Evolutionary conservation across 2,329 filamentous ascomycete species (phyloP).

Genomic region (Ascomycota sp.): DNA sequence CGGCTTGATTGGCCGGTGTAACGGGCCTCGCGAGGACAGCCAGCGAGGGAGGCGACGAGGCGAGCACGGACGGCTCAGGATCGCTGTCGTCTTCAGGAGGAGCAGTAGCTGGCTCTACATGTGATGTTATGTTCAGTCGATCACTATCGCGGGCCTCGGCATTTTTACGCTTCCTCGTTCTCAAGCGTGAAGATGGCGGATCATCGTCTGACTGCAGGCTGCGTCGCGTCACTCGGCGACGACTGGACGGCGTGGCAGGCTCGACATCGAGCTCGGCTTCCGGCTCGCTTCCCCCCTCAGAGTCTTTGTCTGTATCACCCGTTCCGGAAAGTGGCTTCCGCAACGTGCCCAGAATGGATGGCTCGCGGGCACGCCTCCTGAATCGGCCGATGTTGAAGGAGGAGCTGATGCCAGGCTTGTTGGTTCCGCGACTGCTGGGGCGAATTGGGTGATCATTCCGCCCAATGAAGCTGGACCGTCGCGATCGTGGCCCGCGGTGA

Average conservation of each 20-base stretch:
- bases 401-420: slow-evolving; percentile 24
- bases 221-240: slow-evolving; percentile 15
- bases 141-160: slow-evolving; percentile 18
- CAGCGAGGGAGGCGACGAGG: slow-evolving; percentile 11
- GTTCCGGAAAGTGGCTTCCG: slow-evolving; percentile 19
- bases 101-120: slow-evolving; percentile 4
- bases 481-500: slow-evolving; percentile 22
- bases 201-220: slow-evolving; percentile 5
- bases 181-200: slow-evolving; percentile 5
- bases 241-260: slow-evolving; percentile 36
- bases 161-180: slow-evolving; percentile 33
- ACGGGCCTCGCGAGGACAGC: slow-evolving; percentile 8
- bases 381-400: slow-evolving; percentile 35
- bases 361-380: slow-evolving; percentile 32
- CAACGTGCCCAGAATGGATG: slow-evolving; percentile 34
- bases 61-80: slow-evolving; percentile 16
- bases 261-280: slow-evolving; percentile 27
- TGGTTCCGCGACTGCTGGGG: slow-evolving; percentile 26
- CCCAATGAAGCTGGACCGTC: slow-evolving; percentile 27
- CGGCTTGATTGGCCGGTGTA: slow-evolving; percentile 24
- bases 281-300: slow-evolving; percentile 22
- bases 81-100: slow-evolving; percentile 10
- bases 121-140: slow-evolving; percentile 2
- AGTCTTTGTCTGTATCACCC: slow-evolving; percentile 10
- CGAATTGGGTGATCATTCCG: slow-evolving; percentile 28